phyloP scores from a whole-genome alignment of 306 rosid species.

The Fagus crenata region DNA sequence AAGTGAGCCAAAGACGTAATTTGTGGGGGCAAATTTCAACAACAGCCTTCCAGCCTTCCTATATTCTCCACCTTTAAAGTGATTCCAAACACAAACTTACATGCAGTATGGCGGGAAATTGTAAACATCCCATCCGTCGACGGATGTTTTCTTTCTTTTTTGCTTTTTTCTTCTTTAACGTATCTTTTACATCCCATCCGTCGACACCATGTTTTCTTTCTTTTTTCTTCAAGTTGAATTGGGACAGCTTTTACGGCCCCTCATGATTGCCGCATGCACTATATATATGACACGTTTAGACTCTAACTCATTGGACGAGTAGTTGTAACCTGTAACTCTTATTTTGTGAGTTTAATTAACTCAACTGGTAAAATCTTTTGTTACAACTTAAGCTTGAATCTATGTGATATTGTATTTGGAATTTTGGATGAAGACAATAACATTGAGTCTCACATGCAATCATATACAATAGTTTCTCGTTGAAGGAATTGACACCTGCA shows the following conservation, averaged over 20 bases:
- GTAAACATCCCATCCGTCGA: not conserved
- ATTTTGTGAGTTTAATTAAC: too few relatives aligned
- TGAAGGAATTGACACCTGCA: too few relatives aligned
- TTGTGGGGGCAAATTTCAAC: not conserved
- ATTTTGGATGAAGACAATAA: too few relatives aligned
- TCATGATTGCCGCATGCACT: conserved; percentile 11
- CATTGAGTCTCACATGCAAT: too few relatives aligned
- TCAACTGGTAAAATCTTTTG: too few relatives aligned
- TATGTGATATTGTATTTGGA: too few relatives aligned
- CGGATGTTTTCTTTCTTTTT: not conserved
- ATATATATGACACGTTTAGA: not conserved
- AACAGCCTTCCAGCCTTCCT: not conserved
- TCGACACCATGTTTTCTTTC: not conserved
- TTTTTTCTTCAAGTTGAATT: not conserved
- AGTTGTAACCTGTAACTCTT: too few relatives aligned
- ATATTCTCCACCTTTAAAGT: conserved; percentile 26
- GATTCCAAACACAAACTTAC: conserved; percentile 34
- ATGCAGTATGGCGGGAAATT: conserved; percentile 28
- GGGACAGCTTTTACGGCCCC: not conserved
- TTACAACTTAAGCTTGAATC: too few relatives aligned
- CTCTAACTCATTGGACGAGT: not conserved
- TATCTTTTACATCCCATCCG: not conserved
- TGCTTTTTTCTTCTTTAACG: not conserved
- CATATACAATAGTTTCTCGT: too few relatives aligned
- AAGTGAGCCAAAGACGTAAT: not conserved